Percentiles rank a stretch among this genome's conserved stretches.
Evolutionary conservation across 169 alveolate species (phyloP).

Genomic region (Plasmodium relictum): DNA sequence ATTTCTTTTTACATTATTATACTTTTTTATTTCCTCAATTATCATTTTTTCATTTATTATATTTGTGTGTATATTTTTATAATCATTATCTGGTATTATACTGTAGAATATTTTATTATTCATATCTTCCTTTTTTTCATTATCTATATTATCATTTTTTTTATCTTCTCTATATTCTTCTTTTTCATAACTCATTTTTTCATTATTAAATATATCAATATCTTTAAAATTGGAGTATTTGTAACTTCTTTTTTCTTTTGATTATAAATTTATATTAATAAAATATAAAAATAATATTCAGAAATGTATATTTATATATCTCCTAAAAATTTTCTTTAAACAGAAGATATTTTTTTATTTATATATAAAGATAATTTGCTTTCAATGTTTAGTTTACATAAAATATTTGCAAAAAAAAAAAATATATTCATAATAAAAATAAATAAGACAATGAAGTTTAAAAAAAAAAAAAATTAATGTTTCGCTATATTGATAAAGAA

Average conservation of each 20-base stretch:
- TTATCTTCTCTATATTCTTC: neutral
- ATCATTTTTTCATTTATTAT: conserved; percentile 64
- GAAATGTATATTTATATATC: no score
- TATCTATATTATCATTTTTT: neutral
- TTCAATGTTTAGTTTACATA: no score
- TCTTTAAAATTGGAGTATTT: neutral
- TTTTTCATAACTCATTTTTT: conserved; percentile 16
- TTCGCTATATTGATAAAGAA: no score
- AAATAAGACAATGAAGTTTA: no score
- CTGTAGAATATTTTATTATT: conserved; percentile 27
- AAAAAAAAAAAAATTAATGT: no score
- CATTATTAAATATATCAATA: neutral
- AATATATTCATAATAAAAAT: no score
- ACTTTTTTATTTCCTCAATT: conserved; percentile 28
- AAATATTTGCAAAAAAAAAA: no score
- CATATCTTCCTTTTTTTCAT: conserved; percentile 7
- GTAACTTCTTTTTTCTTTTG: neutral
- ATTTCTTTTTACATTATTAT: neutral
- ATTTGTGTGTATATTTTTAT: conserved; percentile 48
- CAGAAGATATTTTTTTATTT: no score
- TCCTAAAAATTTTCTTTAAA: no score
- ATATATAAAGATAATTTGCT: no score
- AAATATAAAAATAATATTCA: no score
- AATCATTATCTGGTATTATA: conserved; percentile 43
- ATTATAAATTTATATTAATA: no score